These are phyloP conservation scores for Asterophora parasitica DNA, from an alignment of 768 basidiomycete genomes.

Conservation along the genomic window DNA sequence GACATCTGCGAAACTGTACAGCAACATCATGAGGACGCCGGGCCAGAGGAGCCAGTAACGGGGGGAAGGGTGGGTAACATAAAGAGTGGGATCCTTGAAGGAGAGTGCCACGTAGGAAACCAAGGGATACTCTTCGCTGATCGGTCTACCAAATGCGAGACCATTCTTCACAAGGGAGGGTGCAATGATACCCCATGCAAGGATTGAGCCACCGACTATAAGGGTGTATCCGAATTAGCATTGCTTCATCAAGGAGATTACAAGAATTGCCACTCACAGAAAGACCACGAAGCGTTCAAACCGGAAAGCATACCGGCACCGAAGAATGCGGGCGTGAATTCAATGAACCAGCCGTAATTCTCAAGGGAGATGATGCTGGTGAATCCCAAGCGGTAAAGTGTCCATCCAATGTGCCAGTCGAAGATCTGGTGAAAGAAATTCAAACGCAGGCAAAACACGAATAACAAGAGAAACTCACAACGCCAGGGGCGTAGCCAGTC, in stretches of 20 bases:
- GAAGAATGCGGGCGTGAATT: slow-evolving; percentile 55
- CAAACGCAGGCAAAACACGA: no score
- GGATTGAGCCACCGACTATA: slow-evolving; percentile 40
- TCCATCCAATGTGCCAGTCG: slow-evolving; percentile 66
- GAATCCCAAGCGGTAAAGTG: slow-evolving; percentile 54
- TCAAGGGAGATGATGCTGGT: slow-evolving; percentile 54
- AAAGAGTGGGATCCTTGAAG: slow-evolving; percentile 38
- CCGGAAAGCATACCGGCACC: slow-evolving; percentile 58
- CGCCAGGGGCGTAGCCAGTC: slow-evolving; percentile 55
- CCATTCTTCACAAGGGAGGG: slow-evolving; percentile 51
- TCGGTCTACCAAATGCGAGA: slow-evolving; percentile 37
- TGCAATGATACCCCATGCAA: slow-evolving; percentile 58
- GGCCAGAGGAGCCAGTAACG: slow-evolving; percentile 65
- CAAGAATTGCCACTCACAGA: slow-evolving; percentile 36
- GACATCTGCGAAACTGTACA: slow-evolving; percentile 56
- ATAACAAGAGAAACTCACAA: slow-evolving; percentile 27
- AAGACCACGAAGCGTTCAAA: slow-evolving; percentile 53
- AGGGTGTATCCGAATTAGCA: not conserved
- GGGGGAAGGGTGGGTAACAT: slow-evolving; percentile 42
- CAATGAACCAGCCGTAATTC: slow-evolving; percentile 53
- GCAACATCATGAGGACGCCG: slow-evolving; percentile 56
- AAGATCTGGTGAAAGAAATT: slow-evolving; percentile 30
- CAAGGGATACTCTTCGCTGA: slow-evolving; percentile 36
- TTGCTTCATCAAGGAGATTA: not conserved
- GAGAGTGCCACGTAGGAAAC: slow-evolving; percentile 42